Evolutionary conservation across 768 basidiomycete genomes (phyloP).

Genomic region (Chalciporus chontae): DNA sequence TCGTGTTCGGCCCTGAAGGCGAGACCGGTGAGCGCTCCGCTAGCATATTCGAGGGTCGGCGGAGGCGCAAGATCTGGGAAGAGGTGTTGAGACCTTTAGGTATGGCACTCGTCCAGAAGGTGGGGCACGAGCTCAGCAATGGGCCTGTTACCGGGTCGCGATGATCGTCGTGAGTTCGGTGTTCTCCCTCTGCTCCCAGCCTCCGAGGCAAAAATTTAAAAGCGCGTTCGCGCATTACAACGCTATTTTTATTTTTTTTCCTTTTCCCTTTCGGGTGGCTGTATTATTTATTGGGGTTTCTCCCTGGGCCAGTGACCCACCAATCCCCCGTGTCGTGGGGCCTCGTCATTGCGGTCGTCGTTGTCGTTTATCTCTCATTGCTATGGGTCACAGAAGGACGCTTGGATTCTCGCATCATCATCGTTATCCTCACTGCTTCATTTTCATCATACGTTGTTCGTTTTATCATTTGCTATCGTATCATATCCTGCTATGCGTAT

Average conservation of each 20-base stretch:
- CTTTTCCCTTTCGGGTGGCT: not conserved
- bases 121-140: constrained; percentile 70
- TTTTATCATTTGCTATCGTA: not conserved
- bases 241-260: not conserved
- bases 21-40: constrained; percentile 71
- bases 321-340: not conserved
- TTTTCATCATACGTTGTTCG: not conserved
- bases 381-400: not conserved
- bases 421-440: not conserved
- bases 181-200: not conserved
- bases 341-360: not conserved
- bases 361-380: not conserved
- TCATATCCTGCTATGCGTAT: not conserved
- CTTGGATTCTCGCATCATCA: not conserved
- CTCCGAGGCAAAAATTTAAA: constrained; percentile 2
- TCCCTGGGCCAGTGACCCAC: not conserved
- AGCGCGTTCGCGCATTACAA: not conserved
- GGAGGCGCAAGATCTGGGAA: constrained; percentile 59
- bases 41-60: constrained; percentile 61
- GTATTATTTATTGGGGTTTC: constrained; percentile 7
- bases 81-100: constrained; percentile 68
- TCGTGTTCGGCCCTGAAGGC: constrained; percentile 80
- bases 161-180: constrained; percentile 10
- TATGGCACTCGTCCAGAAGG: constrained; percentile 61
- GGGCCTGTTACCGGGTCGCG: constrained; percentile 44